Base-by-base conservation (phyloP, 371 early-diverging fungal species). In the Rhizomucor pusillus region DNA sequence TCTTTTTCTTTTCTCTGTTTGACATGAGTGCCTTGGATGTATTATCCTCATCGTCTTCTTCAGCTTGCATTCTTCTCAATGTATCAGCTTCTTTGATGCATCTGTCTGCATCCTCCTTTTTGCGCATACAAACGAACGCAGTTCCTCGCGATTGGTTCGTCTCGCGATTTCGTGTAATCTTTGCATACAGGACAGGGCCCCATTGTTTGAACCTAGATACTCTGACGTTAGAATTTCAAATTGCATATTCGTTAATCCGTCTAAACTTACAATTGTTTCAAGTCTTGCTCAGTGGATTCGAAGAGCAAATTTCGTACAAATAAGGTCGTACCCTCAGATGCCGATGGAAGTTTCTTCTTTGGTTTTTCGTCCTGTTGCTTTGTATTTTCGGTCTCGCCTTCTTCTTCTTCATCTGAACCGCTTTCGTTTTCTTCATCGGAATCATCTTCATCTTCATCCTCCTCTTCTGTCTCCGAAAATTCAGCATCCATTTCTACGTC, bases 231-330 rank as follows among this genome's bases (percentile, higher is more conserved):
- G 23, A 35, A 5, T 5, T 1, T 1, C 1, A 20, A 1, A 14
- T 44, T 18, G n/a, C 20, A 36, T 34, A 47, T 47, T 50, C 45
- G 10, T 18, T 13, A 9, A 16, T 44, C 9, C 11, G 9, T 9
- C 3, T n/a, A 35, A 55, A 82, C 84, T 74, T 75, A 85, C 86
- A 82, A 65, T 52, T 84, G 84, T 54, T 77, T 73, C 12, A 97
- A 77, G 46, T 86, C 90, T 40, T 90, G 88, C 63, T 94, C 90
- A 10, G 86, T 88, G 1, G 92, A 85, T 33, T 94, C 96, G 60
- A 94, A 97, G 25, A 90, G 78, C 47, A 97, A 64, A 67, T 97
- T 97, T 44, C 96, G 85, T 33, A 97, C 77, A 68, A 97, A 97
- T 25, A 97, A 77, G 2, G 97, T 97, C 52, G 85, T 82, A 22